Evolutionary conservation across 2,329 filamentous ascomycete species (phyloP), one percentile per base, ranked within the genome.

Genomic region (Fusarium sp.): DNA sequence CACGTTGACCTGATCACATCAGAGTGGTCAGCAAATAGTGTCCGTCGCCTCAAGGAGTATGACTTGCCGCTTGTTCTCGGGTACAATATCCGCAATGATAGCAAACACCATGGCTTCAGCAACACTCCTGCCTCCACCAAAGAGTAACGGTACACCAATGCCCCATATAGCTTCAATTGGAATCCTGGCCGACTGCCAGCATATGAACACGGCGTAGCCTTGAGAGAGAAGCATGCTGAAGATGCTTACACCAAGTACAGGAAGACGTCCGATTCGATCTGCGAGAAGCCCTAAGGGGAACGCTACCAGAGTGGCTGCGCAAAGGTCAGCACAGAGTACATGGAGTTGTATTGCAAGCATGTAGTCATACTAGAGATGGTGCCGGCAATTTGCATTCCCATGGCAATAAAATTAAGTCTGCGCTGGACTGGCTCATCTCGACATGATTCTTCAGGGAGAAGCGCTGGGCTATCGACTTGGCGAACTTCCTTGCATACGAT

Each of bases 41-140:
- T 36, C 10, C 42, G 36, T 18, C 15, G 12, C 30, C 9, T 26
- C 2, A 7, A 10, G 8, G 23, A 5, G 30, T 8, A 12, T 30
- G 16, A 60, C 52, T 61, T 60, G 65, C 74, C 70, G 56, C 26
- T 65, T 70, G 12, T 52, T 40, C 23, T 59, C 44, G 16, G 68
- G 50, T 15, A 60, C 62, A 8, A 54, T 53, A 28, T 75, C 72
- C n/a, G 67, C 70, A 36, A 74, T 62, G 26, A 74, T 69, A 34
- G 75, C 63, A 49, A 76, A 76, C 13, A 76, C 61, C 67, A 76
- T 75, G 31, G 74, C 72, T 34, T 76, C 75, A 15, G 65, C 69
- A 30, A 76, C 69, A 28, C 66, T 62, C 18, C 65, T 59, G 7
- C 75, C 74, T 10, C 75, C 75, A 3, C 74, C 73, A n/a, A 74